Evolutionary conservation across 352 stramenopile genomes (phyloP), one percentile per base, ranked within the genome.

Genomic region (Phytophthora pluvialis): DNA sequence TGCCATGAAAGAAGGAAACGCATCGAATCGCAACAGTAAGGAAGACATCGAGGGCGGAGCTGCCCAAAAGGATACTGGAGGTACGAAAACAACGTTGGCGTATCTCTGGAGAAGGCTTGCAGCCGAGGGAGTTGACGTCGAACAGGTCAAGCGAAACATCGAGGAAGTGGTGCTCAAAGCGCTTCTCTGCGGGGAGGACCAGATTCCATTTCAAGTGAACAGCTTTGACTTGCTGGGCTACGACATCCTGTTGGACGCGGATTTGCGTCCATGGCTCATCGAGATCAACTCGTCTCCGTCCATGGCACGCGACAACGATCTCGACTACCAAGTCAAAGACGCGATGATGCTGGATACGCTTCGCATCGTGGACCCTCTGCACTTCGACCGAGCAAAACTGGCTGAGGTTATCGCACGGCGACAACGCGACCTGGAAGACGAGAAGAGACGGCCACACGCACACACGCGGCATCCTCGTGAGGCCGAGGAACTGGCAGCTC

Each of bases 281-380:
- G 96, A 99, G 74, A 97, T 99, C 55, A 99, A 99, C 68, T 90
- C 91, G 45, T 97, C 88, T 53, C 96, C 96, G 21, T 97, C 89
- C 9, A 90, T 99, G 77, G 88, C 78, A 15, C 78, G 90, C 16
- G 91, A 98, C 39, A 89, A 94, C 38, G 57, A 77, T 6, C 66
- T 98, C 25, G 94, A 98, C 75, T 81, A 73, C 42, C 74, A 88
- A 56, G 81, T 98, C 28, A 99, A 98, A 73, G 88, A 95, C 50
- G 71, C 76, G 5, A 77, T 98, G 57, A 92, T 98, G 52, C 54
- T 83, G 16, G 90, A 98, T 70, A 97, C 88, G 25, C 76, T 98
- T 43, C 59, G 67, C n/a, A 68, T 98, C 15, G 83, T 98, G 18
- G 71, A 95, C 25, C 89, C 91, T 15, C 67, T 93, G 21, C 78